A percentile compares a stretch with the other conserved stretches of the same genome.
Conservation (phyloP, 2,329 filamentous ascomycete genomes). For the Eutypella sp. region DNA sequence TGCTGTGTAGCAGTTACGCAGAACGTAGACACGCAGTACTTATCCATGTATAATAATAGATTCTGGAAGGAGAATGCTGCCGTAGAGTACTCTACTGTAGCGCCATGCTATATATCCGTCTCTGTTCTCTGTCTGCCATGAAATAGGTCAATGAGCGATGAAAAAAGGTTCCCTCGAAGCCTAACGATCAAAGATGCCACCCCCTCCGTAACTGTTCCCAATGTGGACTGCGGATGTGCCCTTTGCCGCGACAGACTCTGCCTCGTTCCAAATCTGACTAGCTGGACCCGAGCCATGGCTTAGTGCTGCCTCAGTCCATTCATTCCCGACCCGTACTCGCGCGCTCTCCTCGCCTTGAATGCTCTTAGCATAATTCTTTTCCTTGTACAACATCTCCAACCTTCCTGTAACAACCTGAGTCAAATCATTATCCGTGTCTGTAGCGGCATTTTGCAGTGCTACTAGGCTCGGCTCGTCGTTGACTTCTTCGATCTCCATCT, state of each 20-base stretch:
- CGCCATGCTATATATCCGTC: too few relatives aligned
- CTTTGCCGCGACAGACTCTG: constrained; percentile 1
- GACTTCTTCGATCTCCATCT: constrained; percentile 18
- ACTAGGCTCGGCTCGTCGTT: constrained; percentile 17
- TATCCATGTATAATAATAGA: too few relatives aligned
- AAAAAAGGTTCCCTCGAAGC: too few relatives aligned
- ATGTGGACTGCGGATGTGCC: constrained; percentile 6
- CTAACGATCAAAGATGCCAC: constrained; percentile 5
- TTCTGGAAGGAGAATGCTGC: too few relatives aligned
- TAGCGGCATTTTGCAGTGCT: constrained; percentile 9
- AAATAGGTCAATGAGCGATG: too few relatives aligned
- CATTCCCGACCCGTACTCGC: constrained; percentile 7
- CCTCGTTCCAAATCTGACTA: constrained; percentile 2
- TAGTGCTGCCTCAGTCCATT: constrained; percentile 3
- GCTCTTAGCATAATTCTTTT: constrained; percentile 1
- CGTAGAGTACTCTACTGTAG: too few relatives aligned
- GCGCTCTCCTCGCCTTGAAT: constrained; percentile 1
- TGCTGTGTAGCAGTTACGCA: too few relatives aligned
- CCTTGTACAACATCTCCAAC: neutral
- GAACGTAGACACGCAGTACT: too few relatives aligned
- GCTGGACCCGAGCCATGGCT: neutral
- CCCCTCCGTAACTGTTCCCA: constrained; percentile 7
- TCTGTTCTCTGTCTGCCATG: too few relatives aligned
- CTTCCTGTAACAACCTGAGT: neutral
- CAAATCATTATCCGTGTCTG: constrained; percentile 3